Percentiles rank a stretch among this genome's conserved stretches.
phyloP scores from a whole-genome alignment of 805 yeast genomes.

The Metschnikowia similis region DNA sequence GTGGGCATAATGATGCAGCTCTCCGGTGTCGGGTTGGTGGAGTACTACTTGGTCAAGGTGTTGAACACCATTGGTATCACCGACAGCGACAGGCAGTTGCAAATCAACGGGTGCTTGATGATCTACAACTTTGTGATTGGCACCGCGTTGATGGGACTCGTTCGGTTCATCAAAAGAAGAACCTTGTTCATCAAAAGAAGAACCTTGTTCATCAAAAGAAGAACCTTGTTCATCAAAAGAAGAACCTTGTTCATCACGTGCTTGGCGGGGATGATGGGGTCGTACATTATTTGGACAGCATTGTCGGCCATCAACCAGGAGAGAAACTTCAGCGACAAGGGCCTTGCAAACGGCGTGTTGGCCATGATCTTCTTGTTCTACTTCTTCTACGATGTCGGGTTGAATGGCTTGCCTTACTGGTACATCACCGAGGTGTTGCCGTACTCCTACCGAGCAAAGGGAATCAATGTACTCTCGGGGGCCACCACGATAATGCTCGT shows the following conservation, averaged over 20 bases:
- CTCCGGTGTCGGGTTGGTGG: constrained; percentile 50
- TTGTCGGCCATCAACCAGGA: constrained; percentile 44
- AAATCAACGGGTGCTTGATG: constrained; percentile 45
- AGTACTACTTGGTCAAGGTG: constrained; percentile 49
- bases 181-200: no score
- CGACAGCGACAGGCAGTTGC: constrained; percentile 33
- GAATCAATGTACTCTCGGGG: constrained; percentile 28
- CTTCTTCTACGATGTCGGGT: constrained; percentile 38
- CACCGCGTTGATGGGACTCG: constrained; percentile 17
- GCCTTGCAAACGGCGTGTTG: constrained; percentile 43
- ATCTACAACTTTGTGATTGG: constrained; percentile 31
- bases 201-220: constrained; percentile 26
- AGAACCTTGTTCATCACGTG: constrained; percentile 35
- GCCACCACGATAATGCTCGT: constrained; percentile 18
- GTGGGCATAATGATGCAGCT: constrained; percentile 40
- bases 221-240: constrained; percentile 25
- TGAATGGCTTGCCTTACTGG: constrained; percentile 43
- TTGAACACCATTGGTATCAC: constrained; percentile 52
- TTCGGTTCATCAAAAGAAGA: constrained; percentile 28
- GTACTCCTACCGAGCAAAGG: constrained; percentile 39
- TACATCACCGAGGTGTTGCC: constrained; percentile 44
- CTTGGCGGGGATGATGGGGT: constrained; percentile 31
- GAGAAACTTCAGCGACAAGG: constrained; percentile 36
- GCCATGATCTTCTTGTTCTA: constrained; percentile 50
- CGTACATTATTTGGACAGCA: constrained; percentile 41